Evolutionary conservation across 495 filamentous ascomycete genomes (phyloP), one percentile per base, ranked within the genome.

Genomic region (Tricharina praecox): DNA sequence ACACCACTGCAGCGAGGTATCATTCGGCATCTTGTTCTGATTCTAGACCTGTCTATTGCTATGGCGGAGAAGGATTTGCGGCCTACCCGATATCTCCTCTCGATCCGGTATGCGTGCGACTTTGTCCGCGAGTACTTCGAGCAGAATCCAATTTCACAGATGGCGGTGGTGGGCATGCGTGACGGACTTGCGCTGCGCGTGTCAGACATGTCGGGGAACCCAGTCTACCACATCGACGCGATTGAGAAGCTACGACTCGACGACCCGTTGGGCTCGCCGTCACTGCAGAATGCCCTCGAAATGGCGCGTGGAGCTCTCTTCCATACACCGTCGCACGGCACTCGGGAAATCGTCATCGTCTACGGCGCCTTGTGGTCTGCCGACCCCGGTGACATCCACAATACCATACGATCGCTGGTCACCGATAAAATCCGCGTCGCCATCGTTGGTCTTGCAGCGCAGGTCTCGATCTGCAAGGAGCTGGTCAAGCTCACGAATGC

Each of bases 111-210:
- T 66, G 82, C 86, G 37, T 72, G 79, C 50, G 80, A 83, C 49
- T 96, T 94, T 61, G 80, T 95, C 30, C 72, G 77, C 37, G 92
- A 95, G 54, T 97, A 85, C 65, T 97, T 96, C 61, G 88, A 95
- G 63, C 90, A 97, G 63, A 97, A 97, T 50, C 90, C 90, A n/a
- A 96, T 97, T 62, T 90, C 84, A 23, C 92, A 97, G 59, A 70
- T 97, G 30, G 85, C 81, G 11, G 76, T 96, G 19, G 67, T 97
- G 33, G 88, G 82, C 38, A 87, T 94, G 76, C 76, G 79, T 35
- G 92, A 96, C 63, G 90, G 90, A 11, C 67, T 96, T 13, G 87
- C 86, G 5, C 64, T 90, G 7, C 68, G 83, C 28, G 74, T 97
- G 42, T 86, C 78, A 60, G 83, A 93, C 58, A 80, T 94, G 69